A percentile compares a stretch with the other conserved stretches of the same genome.
These are phyloP conservation scores for Chaetomiaceae sp. DNA, from an alignment of 2,329 filamentous ascomycete genomes.

Conservation along the genomic window DNA sequence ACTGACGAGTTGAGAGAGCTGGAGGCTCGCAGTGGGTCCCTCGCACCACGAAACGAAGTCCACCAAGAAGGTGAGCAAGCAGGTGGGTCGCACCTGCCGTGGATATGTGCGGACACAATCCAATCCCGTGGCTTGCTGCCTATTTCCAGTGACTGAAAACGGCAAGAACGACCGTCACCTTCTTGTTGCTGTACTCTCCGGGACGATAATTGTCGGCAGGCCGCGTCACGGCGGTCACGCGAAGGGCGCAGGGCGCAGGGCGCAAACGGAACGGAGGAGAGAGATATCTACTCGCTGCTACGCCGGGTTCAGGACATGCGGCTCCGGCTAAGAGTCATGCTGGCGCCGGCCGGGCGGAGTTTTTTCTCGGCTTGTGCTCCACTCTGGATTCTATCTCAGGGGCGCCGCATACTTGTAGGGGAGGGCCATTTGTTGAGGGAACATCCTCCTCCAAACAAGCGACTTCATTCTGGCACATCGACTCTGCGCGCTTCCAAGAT, in stretches of 20 bases:
- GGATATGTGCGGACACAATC: background rate
- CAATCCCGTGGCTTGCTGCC: background rate
- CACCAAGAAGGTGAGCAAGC: no score
- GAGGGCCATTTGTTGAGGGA: background rate
- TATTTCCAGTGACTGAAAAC: background rate
- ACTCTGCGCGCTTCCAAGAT: conserved; percentile 9
- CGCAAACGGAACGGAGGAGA: background rate
- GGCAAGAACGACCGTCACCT: background rate
- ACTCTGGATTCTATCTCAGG: background rate
- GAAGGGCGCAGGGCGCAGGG: no score
- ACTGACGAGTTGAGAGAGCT: no score
- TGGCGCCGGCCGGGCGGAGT: background rate
- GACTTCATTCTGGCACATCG: background rate
- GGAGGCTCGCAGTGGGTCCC: no score
- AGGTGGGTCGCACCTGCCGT: no score
- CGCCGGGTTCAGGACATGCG: background rate
- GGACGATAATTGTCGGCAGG: background rate
- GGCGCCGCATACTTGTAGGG: background rate
- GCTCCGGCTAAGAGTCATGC: conserved; percentile 4
- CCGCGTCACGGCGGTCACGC: background rate
- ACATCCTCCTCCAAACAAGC: background rate
- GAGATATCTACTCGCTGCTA: no score
- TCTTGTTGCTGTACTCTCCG: background rate
- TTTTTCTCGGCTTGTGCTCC: background rate
- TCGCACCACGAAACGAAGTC: no score